Evolutionary conservation across 371 early-diverging fungal species (phyloP).

Genomic region (Saksenaea vasiformis): DNA sequence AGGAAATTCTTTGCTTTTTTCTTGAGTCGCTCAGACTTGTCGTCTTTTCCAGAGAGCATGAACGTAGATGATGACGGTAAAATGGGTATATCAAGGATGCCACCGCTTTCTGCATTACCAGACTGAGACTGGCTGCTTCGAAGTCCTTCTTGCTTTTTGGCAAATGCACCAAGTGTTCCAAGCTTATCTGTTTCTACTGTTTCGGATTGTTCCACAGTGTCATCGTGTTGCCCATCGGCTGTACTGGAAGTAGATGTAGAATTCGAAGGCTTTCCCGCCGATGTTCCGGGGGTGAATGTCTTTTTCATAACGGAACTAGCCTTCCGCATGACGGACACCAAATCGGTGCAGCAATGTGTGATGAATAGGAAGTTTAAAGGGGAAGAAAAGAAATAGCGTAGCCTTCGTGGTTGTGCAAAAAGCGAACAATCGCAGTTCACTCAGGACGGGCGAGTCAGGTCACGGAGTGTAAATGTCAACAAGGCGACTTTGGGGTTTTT

Average conservation of each 20-base stretch:
- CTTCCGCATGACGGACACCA: slow-evolving; percentile 29
- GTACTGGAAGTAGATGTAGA: slow-evolving; percentile 14
- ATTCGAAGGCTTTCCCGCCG: slow-evolving; percentile 19
- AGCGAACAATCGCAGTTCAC: not conserved
- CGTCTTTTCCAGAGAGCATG: slow-evolving; percentile 43
- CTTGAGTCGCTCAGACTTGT: slow-evolving; percentile 56
- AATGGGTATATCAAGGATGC: slow-evolving; percentile 39
- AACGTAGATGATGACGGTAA: slow-evolving; percentile 45
- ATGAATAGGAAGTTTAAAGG: not conserved
- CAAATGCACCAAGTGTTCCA: not conserved
- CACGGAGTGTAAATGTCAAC: too few species aligned
- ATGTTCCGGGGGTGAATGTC: slow-evolving; percentile 21
- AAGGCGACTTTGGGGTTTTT: too few species aligned
- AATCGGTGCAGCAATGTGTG: slow-evolving; percentile 1
- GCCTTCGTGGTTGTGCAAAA: slow-evolving; percentile 3
- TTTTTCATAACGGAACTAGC: slow-evolving; percentile 37
- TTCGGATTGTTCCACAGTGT: slow-evolving; percentile 9
- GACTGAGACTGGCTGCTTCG: not conserved
- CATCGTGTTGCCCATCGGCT: not conserved
- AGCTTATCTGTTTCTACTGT: slow-evolving; percentile 2
- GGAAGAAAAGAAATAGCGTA: not conserved
- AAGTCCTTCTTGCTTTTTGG: not conserved
- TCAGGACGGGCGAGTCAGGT: not conserved
- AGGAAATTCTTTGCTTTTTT: slow-evolving; percentile 79
- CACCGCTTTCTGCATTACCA: slow-evolving; percentile 75